Evolutionary conservation across 202 grass and related monocot species (phyloP).

Genomic region (Tripidium arundinaceum): DNA sequence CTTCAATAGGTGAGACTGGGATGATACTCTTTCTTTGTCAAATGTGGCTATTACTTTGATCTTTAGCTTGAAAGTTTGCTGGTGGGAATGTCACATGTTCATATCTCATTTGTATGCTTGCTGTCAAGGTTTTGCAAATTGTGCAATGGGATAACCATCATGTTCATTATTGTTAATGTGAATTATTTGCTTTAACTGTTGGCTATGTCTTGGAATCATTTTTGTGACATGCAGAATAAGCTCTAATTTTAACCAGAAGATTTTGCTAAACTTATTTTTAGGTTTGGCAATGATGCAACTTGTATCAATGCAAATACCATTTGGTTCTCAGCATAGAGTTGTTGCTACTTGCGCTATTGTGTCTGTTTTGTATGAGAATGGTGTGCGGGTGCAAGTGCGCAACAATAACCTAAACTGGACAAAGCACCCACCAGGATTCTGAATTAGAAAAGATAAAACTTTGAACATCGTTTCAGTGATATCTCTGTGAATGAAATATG

Average conservation of each 20-base stretch:
- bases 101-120: not conserved
- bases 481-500: too few relatives aligned
- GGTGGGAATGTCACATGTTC: not conserved
- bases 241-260: not conserved
- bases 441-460: too few relatives aligned
- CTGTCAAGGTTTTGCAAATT: not conserved
- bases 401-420: too few relatives aligned
- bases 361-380: not conserved
- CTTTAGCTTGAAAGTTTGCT: too few relatives aligned
- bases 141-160: not conserved
- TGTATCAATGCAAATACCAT: not conserved
- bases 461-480: too few relatives aligned
- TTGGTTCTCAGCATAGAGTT: not conserved
- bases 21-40: too few relatives aligned
- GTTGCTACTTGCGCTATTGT: not conserved
- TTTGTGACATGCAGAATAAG: not conserved
- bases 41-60: too few relatives aligned
- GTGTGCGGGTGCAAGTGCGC: too few relatives aligned
- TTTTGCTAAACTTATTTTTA: not conserved
- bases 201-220: not conserved
- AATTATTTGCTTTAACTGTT: not conserved
- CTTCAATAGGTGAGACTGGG: too few relatives aligned
- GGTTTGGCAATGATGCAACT: not conserved
- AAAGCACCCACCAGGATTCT: too few relatives aligned
- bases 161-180: not conserved